These are phyloP conservation scores for Plasmodium gallinaceum DNA, from an alignment of 169 alveolate genomes.

Conservation along the genomic window DNA sequence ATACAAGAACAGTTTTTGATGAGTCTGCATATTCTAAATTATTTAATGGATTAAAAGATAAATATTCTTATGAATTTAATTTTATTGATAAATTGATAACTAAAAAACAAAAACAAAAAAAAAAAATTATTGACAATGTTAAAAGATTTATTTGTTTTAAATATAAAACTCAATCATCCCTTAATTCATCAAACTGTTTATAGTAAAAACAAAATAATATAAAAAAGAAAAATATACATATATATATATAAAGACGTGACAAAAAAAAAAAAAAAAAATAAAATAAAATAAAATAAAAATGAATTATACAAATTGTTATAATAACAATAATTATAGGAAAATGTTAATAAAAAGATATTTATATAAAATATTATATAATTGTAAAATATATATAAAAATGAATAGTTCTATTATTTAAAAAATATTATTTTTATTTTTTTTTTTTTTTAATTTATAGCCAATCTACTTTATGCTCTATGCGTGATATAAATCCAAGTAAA, in stretches of 20 bases:
- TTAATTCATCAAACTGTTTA: constrained; percentile 32
- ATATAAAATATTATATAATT: no score
- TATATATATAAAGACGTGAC: not conserved
- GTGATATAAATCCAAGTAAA: constrained; percentile 24
- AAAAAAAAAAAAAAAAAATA: no score
- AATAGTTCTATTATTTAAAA: no score
- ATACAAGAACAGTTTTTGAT: constrained; percentile 9
- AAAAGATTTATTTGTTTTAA: constrained; percentile 35
- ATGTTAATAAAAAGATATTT: no score
- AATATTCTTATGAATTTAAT: constrained; percentile 36
- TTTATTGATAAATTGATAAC: constrained; percentile 42
- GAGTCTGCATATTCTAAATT: constrained; percentile 19
- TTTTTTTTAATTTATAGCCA: constrained; percentile 26
- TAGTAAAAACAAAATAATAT: constrained; percentile 15
- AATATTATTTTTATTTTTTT: not conserved
- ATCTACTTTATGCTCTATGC: constrained; percentile 62
- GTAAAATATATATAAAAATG: no score
- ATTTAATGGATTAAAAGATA: constrained; percentile 38
- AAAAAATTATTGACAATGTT: constrained; percentile 42
- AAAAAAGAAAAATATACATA: not conserved
- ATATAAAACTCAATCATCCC: constrained; percentile 31
- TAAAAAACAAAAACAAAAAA: constrained; percentile 30
- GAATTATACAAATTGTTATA: no score
- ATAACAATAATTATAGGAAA: no score
- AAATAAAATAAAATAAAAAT: no score